Evolutionary conservation across 2,329 filamentous ascomycete genomes (phyloP), one percentile per base, ranked within the genome.

Genomic region (Botrytis sinoallii): DNA sequence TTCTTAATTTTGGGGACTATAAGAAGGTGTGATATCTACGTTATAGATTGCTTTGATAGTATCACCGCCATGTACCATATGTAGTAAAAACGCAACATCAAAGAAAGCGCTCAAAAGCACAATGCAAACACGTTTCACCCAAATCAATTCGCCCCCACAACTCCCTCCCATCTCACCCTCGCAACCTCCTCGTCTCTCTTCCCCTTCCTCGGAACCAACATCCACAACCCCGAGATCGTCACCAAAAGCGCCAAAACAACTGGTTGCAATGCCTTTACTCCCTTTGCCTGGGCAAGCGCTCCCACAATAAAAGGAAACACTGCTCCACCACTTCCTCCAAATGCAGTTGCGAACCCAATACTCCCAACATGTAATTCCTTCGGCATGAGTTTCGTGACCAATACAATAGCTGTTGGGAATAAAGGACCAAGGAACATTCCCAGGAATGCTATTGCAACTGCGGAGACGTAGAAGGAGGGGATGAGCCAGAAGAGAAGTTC

Each of bases 401-500:
- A 90, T 0, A 95, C 89, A 20, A 96, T 87, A 0, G 89, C 92
- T 2, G 90, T 91, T 0, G 93, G 93, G 79, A 95, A 95, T 16
- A 95, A 82, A 0, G 93, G 93, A 0, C 93, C 93, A 0, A 95
- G 86, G 78, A 95, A 94, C 85, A 95, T 94, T 0, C 93, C 93
- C 74, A 94, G 86, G 1, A 94, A 82, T 0, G 88, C 86, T 40
- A 94, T 91, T 60, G 92, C 91, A 22, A 94, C 85, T 12, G 92
- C 90, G 0, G 91, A 92, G 38, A 92, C 90, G 74, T 92, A 87
- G 80, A 95, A 94, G 72, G 88, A 88, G 0, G 93, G 92, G 1
- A 96, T 90, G 4, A 95, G 88, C 93, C 93, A 96, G 84, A 95
- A 93, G 75, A 95, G 83, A 2, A 96, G 83, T 79, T 94, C 87